Conservation (phyloP, 2,329 filamentous ascomycete species). For the Pseudofabraea citricarpa region DNA sequence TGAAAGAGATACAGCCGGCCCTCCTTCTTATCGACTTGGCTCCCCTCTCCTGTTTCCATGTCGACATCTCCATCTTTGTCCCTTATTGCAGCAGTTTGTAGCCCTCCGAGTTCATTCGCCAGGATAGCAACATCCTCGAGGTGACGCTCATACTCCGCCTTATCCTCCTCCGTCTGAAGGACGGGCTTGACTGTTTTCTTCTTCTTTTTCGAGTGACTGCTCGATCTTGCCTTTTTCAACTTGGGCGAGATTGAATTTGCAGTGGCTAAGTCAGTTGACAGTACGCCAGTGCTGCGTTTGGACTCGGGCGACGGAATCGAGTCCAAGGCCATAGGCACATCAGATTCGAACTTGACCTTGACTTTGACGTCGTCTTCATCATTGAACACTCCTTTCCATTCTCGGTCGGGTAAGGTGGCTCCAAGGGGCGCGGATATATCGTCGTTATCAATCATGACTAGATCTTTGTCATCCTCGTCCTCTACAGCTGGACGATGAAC, state of each 20-base stretch:
- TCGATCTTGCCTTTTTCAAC: neutral
- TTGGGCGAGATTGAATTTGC: neutral
- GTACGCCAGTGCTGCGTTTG: neutral
- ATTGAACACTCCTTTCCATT: neutral
- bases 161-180: slow-evolving; percentile 47
- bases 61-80: slow-evolving; percentile 35
- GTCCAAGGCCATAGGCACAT: neutral
- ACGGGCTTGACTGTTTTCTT: slow-evolving; percentile 29
- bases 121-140: slow-evolving; percentile 40
- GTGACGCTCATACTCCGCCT: slow-evolving; percentile 42
- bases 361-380: slow-evolving; percentile 10
- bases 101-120: slow-evolving; percentile 39
- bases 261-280: neutral
- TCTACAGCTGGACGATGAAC: neutral
- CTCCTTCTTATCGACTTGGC: slow-evolving; percentile 30
- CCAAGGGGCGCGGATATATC: neutral
- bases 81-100: slow-evolving; percentile 16
- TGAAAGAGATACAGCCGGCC: slow-evolving; percentile 61
- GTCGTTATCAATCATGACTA: neutral
- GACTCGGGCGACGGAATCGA: neutral
- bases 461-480: slow-evolving; percentile 7
- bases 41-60: slow-evolving; percentile 15
- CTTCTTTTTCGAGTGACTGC: slow-evolving; percentile 1
- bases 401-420: slow-evolving; percentile 1
- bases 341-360: slow-evolving; percentile 1